These are phyloP conservation scores for Cenchrus americanus DNA, from an alignment of 176 grass and related monocot genomes.

Conservation along the genomic window DNA sequence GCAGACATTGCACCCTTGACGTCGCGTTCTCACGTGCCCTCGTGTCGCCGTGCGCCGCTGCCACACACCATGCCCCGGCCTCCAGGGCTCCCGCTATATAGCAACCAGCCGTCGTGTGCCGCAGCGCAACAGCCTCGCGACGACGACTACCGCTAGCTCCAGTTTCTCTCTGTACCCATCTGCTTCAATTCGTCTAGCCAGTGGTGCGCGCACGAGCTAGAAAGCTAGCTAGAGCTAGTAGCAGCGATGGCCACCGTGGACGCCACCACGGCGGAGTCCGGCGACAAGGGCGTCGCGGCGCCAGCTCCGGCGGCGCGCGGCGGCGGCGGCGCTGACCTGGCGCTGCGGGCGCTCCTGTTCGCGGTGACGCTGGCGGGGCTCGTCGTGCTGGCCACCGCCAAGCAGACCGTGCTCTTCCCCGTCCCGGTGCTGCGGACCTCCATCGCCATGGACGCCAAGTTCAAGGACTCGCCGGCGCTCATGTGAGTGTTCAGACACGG, in stretches of 20 bases:
- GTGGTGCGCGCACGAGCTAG: not conserved
- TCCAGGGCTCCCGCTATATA: not conserved
- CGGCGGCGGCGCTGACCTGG: constrained; percentile 29
- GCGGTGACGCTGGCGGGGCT: constrained; percentile 50
- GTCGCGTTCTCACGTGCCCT: constrained; percentile 13
- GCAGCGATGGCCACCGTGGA: constrained; percentile 11
- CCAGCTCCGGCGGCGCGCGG: not conserved
- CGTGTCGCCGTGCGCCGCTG: not conserved
- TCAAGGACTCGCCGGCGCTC: constrained; percentile 70
- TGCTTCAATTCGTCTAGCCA: too few relatives aligned
- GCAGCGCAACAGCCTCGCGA: too few relatives aligned
- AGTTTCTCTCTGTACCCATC: too few relatives aligned
- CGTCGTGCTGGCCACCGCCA: constrained; percentile 65
- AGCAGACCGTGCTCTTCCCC: constrained; percentile 50
- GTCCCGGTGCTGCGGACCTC: not conserved
- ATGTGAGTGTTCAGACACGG: too few relatives aligned
- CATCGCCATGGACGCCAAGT: constrained; percentile 40
- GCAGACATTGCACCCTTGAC: not conserved
- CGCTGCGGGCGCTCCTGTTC: constrained; percentile 56
- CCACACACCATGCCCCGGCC: not conserved
- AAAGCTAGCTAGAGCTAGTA: not conserved
- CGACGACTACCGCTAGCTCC: too few relatives aligned
- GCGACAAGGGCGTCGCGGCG: constrained; percentile 1
- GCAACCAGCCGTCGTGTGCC: not conserved
- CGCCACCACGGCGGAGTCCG: not conserved